These are phyloP conservation scores for Oryza meridionalis DNA, from an alignment of 176 grass and related monocot species.

Conservation along the genomic window DNA sequence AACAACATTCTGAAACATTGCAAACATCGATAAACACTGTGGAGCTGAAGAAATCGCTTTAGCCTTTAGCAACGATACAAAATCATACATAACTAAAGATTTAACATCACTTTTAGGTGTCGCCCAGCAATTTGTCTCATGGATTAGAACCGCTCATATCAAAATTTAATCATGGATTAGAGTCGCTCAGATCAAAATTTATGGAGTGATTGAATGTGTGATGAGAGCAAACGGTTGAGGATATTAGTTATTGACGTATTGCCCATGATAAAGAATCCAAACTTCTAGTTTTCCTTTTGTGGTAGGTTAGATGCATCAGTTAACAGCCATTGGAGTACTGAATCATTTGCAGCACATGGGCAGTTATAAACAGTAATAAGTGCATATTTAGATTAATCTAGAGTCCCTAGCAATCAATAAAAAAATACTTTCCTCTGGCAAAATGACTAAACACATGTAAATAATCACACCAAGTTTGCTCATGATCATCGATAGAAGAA, in stretches of 20 bases:
- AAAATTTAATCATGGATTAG: not conserved
- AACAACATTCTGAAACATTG: slow-evolving; percentile 12
- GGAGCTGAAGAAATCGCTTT: not conserved
- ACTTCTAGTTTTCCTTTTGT: not conserved
- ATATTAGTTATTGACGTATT: not conserved
- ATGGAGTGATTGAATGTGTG: not conserved
- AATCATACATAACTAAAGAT: not conserved
- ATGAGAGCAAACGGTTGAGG: not conserved
- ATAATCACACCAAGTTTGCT: not conserved
- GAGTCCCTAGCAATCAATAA: not conserved
- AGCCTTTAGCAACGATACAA: slow-evolving; percentile 26
- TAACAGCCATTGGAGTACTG: not conserved
- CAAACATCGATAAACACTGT: slow-evolving; percentile 18
- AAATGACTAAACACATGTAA: not conserved
- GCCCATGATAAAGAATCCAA: not conserved
- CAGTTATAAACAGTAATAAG: slow-evolving; percentile 13
- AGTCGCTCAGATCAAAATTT: not conserved
- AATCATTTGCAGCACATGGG: not conserved
- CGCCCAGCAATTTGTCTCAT: not conserved
- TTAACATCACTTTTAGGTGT: not conserved
- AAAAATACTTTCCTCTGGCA: not conserved
- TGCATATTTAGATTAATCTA: not conserved
- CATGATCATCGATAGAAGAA: not conserved
- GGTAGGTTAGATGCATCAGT: slow-evolving; percentile 3
- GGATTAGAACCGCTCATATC: not conserved